Conservation (phyloP, 2,329 filamentous ascomycete genomes). For the Orbilia oligospora region DNA sequence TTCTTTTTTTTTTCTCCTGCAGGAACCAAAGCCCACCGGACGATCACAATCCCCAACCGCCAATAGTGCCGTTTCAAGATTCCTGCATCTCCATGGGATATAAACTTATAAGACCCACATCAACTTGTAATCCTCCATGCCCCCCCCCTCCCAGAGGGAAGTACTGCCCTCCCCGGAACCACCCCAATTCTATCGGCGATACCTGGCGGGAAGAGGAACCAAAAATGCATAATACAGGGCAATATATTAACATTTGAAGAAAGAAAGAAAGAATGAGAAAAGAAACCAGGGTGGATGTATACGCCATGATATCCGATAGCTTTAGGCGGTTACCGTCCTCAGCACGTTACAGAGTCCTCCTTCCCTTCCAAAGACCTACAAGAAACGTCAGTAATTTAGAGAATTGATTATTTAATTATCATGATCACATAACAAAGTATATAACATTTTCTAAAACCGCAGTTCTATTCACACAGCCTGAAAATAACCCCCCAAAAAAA, state of each 20-base stretch:
- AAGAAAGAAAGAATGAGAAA: too few relatives aligned
- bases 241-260: background rate
- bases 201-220: background rate
- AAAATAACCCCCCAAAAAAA: background rate
- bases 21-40: constrained; percentile 3
- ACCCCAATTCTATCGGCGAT: constrained; percentile 28
- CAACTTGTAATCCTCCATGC: constrained; percentile 1
- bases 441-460: background rate
- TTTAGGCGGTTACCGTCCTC: constrained; percentile 20
- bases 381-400: background rate
- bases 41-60: constrained; percentile 27
- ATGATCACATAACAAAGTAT: background rate
- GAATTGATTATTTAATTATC: too few relatives aligned
- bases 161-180: constrained; percentile 7
- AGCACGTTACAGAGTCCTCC: constrained; percentile 12
- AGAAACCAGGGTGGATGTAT: background rate
- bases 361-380: background rate
- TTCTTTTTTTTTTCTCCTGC: too few relatives aligned
- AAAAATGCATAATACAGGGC: background rate
- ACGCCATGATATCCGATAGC: constrained; percentile 30
- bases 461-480: constrained; percentile 1
- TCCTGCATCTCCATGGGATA: constrained; percentile 54
- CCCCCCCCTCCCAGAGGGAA: background rate
- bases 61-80: constrained; percentile 52
- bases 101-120: constrained; percentile 35